Conservation (phyloP, 495 filamentous ascomycete genomes). For the Physcia stellaris region DNA sequence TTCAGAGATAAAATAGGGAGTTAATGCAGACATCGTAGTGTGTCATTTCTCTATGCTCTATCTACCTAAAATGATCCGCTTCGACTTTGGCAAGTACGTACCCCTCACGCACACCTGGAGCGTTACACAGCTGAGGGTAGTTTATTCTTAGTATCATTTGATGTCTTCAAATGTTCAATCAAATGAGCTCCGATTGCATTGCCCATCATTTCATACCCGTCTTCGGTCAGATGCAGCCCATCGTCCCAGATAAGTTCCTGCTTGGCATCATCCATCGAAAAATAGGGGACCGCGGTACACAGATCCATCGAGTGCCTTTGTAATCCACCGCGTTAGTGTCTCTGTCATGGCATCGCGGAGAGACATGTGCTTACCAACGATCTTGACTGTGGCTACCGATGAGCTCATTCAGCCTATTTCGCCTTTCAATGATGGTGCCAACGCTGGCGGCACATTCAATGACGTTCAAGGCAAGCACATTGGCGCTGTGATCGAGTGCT, state of each 20-base stretch:
- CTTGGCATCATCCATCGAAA: constrained; percentile 27
- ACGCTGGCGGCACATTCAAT: constrained; percentile 31
- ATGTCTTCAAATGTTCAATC: constrained; percentile 27
- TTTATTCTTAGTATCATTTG: no score
- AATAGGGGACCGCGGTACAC: constrained; percentile 35
- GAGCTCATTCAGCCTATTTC: constrained; percentile 35
- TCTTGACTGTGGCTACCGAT: constrained; percentile 33
- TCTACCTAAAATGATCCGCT: no score
- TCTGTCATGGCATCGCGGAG: background rate
- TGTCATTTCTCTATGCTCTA: no score
- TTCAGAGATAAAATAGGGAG: no score
- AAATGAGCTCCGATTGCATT: constrained; percentile 34
- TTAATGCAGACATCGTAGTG: no score
- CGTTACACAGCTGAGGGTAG: no score
- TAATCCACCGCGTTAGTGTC: background rate
- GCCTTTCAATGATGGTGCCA: constrained; percentile 7
- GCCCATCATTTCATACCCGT: constrained; percentile 47
- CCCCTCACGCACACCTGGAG: no score
- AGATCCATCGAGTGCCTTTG: constrained; percentile 32
- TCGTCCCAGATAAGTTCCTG: constrained; percentile 42
- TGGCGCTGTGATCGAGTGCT: constrained; percentile 29
- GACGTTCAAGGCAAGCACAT: constrained; percentile 46
- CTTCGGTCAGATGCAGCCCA: constrained; percentile 42
- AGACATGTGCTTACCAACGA: constrained; percentile 29
- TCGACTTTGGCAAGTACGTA: no score